phyloP scores from a whole-genome alignment of 768 basidiomycete genomes.

The Psilocybe azurescens region DNA sequence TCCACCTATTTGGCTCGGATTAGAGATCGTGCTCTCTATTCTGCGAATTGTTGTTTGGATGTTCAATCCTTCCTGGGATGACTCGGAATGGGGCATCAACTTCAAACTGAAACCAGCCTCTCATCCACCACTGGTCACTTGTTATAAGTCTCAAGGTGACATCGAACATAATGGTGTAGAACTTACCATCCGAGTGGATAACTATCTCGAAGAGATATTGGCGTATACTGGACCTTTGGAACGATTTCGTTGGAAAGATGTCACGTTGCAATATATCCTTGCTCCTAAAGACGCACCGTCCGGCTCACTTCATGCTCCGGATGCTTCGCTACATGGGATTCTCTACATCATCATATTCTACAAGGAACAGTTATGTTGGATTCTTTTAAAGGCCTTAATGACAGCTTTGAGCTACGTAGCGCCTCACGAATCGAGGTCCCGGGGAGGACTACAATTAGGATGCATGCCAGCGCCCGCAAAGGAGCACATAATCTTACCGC shows the following conservation, averaged over 20 bases:
- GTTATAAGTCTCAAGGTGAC: background rate
- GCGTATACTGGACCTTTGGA: background rate
- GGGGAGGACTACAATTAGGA: background rate
- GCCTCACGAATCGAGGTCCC: background rate
- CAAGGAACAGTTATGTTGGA: slow-evolving; percentile 13
- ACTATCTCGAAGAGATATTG: background rate
- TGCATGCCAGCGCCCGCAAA: background rate
- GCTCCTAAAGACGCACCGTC: background rate
- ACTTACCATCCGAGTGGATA: background rate
- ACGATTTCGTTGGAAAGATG: background rate
- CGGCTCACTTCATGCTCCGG: no score
- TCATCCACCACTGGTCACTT: background rate
- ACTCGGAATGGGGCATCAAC: background rate
- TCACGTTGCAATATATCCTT: slow-evolving; percentile 10
- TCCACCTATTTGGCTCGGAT: slow-evolving; percentile 17
- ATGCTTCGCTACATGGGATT: background rate
- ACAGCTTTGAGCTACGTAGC: slow-evolving; percentile 2
- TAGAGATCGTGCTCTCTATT: slow-evolving; percentile 14
- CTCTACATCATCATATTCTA: slow-evolving; percentile 16
- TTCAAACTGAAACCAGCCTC: background rate
- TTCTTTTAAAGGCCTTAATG: background rate
- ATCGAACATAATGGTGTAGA: background rate
- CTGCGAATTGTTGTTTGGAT: slow-evolving; percentile 19
- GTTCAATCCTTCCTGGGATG: slow-evolving; percentile 15
- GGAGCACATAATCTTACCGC: slow-evolving; percentile 11